These are phyloP conservation scores for Coprinopsis cinerea DNA, from an alignment of 768 basidiomycete genomes.

Conservation along the genomic window DNA sequence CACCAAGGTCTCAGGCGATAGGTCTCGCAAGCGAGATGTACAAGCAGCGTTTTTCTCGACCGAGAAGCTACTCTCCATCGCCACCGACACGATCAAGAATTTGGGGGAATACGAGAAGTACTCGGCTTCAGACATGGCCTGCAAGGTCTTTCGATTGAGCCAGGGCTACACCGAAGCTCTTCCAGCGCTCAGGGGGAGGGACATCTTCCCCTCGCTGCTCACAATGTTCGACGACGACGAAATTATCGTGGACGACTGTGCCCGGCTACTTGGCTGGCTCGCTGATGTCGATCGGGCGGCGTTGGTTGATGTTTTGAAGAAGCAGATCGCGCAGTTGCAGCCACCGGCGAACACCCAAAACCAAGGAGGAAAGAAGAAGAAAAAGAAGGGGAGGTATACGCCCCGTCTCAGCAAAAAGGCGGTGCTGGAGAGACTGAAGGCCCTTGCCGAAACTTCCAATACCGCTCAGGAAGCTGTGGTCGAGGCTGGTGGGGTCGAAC, in stretches of 20 bases:
- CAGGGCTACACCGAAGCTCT: slow-evolving; percentile 13
- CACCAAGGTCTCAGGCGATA: not conserved
- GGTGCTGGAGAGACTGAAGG: slow-evolving; percentile 10
- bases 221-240: slow-evolving; percentile 14
- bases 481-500: slow-evolving; percentile 11
- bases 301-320: slow-evolving; percentile 8
- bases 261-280: slow-evolving; percentile 12
- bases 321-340: slow-evolving; percentile 7
- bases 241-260: slow-evolving; percentile 1
- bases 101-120: slow-evolving; percentile 6
- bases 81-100: slow-evolving; percentile 1
- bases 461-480: slow-evolving; percentile 12
- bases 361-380: slow-evolving; percentile 14
- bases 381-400: slow-evolving; percentile 15
- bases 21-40: not conserved
- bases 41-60: slow-evolving; percentile 11
- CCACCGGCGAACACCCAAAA: slow-evolving; percentile 1
- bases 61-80: not conserved
- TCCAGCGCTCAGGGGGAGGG: slow-evolving; percentile 1
- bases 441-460: slow-evolving; percentile 8
- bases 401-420: slow-evolving; percentile 9
- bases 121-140: slow-evolving; percentile 3
- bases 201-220: slow-evolving; percentile 9
- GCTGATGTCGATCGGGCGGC: slow-evolving; percentile 5
- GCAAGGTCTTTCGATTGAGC: slow-evolving; percentile 7